Evolutionary conservation across 2,329 filamentous ascomycete species (phyloP), one percentile per base, ranked within the genome.

Genomic region (Berkeleyomyces basicola): DNA sequence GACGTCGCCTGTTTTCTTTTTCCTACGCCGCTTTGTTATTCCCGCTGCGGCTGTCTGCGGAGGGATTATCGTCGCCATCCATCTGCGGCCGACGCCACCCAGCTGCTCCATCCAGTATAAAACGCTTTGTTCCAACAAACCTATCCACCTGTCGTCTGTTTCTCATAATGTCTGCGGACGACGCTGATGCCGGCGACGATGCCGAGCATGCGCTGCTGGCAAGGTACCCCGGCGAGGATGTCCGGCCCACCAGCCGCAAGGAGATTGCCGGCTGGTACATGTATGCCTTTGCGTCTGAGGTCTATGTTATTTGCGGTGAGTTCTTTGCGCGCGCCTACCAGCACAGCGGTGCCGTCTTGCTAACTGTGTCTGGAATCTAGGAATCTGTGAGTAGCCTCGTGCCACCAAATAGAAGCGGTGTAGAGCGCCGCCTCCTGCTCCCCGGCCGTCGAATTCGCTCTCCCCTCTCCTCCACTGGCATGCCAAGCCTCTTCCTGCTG

Each of bases 201-300:
- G 36, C 47, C 23, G 58, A 62, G 58, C 60, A 42, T 9, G 55
- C 59, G 11, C 49, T 39, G 49, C 39, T 59, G 65, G 73, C 82
- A 62, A 79, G 82, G 63, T 96, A 95, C 72, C 78, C 79, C 2
- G 90, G 88, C 66, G 90, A 97, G 72, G 93, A 99, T 73, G 88
- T 84, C 33, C 81, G 92, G n/a, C 82, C 87, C 62, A 97, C 93
- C 7, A 96, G 88, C 72, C 77, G 76, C 68, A 92, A 87, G 73
- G 93, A 99, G 79, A 81, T 97, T 65, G 78, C 84, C 46, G 93
- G 92, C 68, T 99, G 95, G 88, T 99, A 97, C 74, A 86, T 87
- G 72, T 97, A 97, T 76, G 88, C 88, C 49, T 97, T 95, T 79
- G 93, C 93, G 33, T 90, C 92, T 23, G 93, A 99, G 76, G 92